Conservation (phyloP, 805 yeast genomes). For the Cyberlindnera misumaiensis region DNA sequence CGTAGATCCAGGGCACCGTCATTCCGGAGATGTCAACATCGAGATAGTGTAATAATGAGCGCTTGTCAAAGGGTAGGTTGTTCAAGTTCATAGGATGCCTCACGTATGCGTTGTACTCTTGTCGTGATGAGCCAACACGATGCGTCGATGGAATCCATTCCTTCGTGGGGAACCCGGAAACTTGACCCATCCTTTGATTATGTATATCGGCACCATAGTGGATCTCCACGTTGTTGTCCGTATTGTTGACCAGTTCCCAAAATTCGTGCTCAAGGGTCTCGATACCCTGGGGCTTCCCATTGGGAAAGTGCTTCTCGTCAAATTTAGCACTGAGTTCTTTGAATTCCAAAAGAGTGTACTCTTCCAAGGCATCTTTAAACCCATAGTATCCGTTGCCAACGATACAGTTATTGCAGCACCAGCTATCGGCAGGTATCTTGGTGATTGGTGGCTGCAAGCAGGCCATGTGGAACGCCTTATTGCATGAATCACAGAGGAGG, state of each 20-base stretch:
- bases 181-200: constrained; percentile 53
- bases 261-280: constrained; percentile 53
- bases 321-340: constrained; percentile 47
- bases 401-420: constrained; percentile 84
- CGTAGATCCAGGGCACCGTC: constrained; percentile 93
- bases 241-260: constrained; percentile 49
- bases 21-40: constrained; percentile 77
- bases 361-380: constrained; percentile 60
- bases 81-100: constrained; percentile 72
- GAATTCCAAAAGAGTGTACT: constrained; percentile 56
- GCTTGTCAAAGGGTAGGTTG: constrained; percentile 60
- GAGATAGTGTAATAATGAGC: constrained; percentile 63
- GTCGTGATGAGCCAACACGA: constrained; percentile 9
- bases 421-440: constrained; percentile 48
- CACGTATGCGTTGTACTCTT: constrained; percentile 31
- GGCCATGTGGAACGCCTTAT: constrained; percentile 55
- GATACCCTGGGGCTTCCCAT: constrained; percentile 24
- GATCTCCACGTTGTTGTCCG: constrained; percentile 48
- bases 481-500: constrained; percentile 69
- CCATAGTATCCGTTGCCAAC: constrained; percentile 85
- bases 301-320: constrained; percentile 34
- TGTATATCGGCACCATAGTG: constrained; percentile 86
- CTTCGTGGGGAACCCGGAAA: constrained; percentile 67
- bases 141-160: constrained; percentile 24
- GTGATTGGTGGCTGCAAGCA: constrained; percentile 58